Conservation (phyloP, 2,329 filamentous ascomycete species). For the Penicillium hesseltinei region DNA sequence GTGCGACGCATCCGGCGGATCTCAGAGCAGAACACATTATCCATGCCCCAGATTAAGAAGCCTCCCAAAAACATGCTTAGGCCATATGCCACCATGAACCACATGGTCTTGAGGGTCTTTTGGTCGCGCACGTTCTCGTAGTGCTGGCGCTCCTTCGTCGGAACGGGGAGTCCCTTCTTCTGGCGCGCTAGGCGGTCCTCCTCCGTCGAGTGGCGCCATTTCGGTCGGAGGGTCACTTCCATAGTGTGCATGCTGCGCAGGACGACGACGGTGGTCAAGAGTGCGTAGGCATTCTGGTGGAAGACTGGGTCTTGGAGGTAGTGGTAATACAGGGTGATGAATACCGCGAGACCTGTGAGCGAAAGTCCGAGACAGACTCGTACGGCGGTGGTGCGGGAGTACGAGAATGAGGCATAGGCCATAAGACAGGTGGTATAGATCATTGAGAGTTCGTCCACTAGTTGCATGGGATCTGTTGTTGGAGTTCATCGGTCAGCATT, state of each 20-base stretch:
- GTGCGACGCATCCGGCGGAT: constrained; percentile 64
- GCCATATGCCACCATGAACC: constrained; percentile 69
- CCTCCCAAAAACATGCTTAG: constrained; percentile 70
- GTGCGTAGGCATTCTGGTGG: constrained; percentile 75
- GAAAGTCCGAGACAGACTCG: constrained; percentile 56
- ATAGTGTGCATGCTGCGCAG: constrained; percentile 75
- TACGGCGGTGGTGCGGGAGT: constrained; percentile 55
- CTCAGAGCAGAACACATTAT: constrained; percentile 70
- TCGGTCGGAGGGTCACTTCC: constrained; percentile 64
- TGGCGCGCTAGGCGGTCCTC: constrained; percentile 44
- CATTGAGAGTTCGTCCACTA: constrained; percentile 69
- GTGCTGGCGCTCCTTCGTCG: constrained; percentile 46
- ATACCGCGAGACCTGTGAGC: constrained; percentile 57
- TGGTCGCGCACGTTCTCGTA: constrained; percentile 56
- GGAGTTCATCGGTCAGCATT: constrained; percentile 20
- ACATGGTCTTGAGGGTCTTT: constrained; percentile 66
- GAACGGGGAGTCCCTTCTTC: constrained; percentile 37
- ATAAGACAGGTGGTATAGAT: constrained; percentile 71
- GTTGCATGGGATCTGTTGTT: constrained; percentile 63
- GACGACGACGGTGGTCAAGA: constrained; percentile 68
- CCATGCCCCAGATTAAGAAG: constrained; percentile 74
- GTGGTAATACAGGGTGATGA: constrained; percentile 79
- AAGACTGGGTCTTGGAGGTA: constrained; percentile 78
- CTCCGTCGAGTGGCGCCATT: constrained; percentile 50
- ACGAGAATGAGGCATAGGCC: constrained; percentile 72